phyloP scores from a whole-genome alignment of 176 grass and related monocot genomes.

The Eleusine indica region DNA sequence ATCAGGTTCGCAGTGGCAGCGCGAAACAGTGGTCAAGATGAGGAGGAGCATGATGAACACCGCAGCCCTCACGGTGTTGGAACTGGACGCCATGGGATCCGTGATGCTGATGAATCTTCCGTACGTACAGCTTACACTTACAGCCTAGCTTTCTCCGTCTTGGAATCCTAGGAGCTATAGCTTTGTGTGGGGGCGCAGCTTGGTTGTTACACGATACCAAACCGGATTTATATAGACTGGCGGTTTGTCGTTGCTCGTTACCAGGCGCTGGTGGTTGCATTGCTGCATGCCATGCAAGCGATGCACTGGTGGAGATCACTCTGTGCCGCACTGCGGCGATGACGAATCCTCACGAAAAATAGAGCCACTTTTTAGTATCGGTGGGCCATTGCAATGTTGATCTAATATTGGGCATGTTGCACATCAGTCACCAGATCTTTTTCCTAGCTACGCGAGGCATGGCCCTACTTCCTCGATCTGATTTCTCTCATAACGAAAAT shows the following conservation, averaged over 20 bases:
- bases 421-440: neutral
- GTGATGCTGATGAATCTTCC: neutral
- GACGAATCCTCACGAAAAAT: neutral
- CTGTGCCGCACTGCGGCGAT: conserved; percentile 26
- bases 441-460: too few species aligned
- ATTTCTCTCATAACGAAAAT: neutral
- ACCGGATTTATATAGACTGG: neutral
- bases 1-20: neutral
- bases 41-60: conserved; percentile 1
- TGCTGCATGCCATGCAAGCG: neutral
- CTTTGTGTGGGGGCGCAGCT: neutral
- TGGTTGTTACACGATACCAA: neutral
- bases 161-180: neutral
- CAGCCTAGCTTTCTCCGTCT: neutral
- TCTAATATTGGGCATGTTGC: neutral
- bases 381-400: neutral
- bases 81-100: conserved; percentile 15
- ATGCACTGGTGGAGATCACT: neutral
- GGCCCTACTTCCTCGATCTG: neutral
- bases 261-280: neutral
- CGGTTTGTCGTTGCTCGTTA: neutral
- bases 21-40: neutral
- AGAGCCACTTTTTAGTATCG: neutral
- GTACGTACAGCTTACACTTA: neutral
- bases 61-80: neutral